Evolutionary conservation across 768 basidiomycete genomes (phyloP).

Genomic region (Saitozyma podzolica): DNA sequence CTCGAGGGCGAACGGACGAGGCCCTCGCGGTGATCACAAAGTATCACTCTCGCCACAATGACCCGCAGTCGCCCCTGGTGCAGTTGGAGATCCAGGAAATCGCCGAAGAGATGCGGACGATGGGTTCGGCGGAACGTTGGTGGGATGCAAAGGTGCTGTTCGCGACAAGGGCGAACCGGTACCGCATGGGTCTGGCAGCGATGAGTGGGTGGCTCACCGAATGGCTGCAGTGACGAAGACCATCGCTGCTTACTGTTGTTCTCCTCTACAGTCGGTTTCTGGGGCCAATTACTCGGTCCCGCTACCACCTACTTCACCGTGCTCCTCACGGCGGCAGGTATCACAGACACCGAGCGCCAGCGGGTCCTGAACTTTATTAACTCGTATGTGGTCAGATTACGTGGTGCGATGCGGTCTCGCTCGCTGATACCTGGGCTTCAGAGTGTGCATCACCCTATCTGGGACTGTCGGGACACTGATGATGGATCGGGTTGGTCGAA

Average conservation of each 20-base stretch:
- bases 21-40: constrained; percentile 58
- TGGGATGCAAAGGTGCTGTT: constrained; percentile 64
- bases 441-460: too few relatives aligned
- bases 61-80: constrained; percentile 59
- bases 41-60: constrained; percentile 58
- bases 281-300: constrained; percentile 56
- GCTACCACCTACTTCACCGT: constrained; percentile 56
- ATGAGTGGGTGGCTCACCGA: constrained; percentile 38
- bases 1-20: constrained; percentile 56
- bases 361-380: constrained; percentile 61
- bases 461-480: too few relatives aligned
- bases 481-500: too few relatives aligned
- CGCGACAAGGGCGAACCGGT: constrained; percentile 57
- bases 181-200: constrained; percentile 60
- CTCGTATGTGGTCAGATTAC: neutral
- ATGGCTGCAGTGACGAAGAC: too few relatives aligned
- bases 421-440: too few relatives aligned
- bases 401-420: too few relatives aligned
- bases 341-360: constrained; percentile 45
- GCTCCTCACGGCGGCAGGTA: constrained; percentile 47
- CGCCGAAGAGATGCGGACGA: constrained; percentile 58
- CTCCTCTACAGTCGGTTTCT: constrained; percentile 52
- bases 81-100: constrained; percentile 61
- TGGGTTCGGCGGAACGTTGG: constrained; percentile 54
- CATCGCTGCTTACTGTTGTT: too few relatives aligned